Evolutionary conservation across 169 alveolate species (phyloP).

Genomic region (Cryptosporidium ryanae): DNA sequence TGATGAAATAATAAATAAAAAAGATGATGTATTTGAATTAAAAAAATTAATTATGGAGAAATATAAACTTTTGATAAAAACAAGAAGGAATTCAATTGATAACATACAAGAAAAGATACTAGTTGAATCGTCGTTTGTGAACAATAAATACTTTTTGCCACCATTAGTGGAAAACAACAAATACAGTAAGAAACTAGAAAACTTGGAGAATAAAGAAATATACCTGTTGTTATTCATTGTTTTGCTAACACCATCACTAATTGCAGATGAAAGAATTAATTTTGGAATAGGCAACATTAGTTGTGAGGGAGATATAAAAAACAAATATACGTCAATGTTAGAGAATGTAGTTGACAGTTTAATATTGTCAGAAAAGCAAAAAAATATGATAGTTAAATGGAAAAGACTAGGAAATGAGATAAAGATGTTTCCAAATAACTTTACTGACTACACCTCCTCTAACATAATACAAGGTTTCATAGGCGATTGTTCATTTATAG

Average conservation of each 20-base stretch:
- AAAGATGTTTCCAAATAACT: constrained; percentile 32
- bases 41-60: constrained; percentile 40
- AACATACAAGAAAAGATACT: neutral
- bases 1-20: neutral
- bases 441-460: constrained; percentile 64
- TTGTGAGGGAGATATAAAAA: neutral
- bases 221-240: constrained; percentile 28
- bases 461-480: constrained; percentile 90
- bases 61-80: constrained; percentile 7
- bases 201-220: constrained; percentile 14
- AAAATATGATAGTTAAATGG: constrained; percentile 75
- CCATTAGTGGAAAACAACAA: constrained; percentile 21
- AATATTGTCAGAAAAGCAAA: constrained; percentile 76
- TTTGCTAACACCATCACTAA: constrained; percentile 5
- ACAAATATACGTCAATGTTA: constrained; percentile 12
- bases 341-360: constrained; percentile 16
- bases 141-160: constrained; percentile 47
- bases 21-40: constrained; percentile 38
- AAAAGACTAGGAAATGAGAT: constrained; percentile 72
- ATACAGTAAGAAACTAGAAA: neutral
- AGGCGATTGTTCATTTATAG: constrained; percentile 93
- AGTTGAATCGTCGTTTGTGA: constrained; percentile 57
- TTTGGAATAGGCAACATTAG: neutral
- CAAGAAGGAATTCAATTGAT: neutral
- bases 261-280: constrained; percentile 3